phyloP scores from a whole-genome alignment of 345 rosid genomes.

The Luvunga scandens region DNA sequence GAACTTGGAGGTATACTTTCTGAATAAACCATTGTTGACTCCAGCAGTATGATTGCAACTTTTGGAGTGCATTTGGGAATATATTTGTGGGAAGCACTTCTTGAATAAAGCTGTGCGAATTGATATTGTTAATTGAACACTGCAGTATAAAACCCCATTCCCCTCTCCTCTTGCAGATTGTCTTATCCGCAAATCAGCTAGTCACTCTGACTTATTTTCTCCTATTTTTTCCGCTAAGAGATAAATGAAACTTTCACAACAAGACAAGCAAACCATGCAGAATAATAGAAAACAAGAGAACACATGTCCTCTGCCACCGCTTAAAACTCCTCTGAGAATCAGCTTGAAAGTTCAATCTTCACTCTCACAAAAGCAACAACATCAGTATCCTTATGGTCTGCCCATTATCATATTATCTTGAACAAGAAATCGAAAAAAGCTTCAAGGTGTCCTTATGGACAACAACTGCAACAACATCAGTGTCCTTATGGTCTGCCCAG shows the following conservation, averaged over 20 bases:
- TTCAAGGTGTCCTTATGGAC: constrained; percentile 27
- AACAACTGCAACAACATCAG: constrained; percentile 3
- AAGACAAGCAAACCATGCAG: not conserved
- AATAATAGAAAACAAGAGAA: not conserved
- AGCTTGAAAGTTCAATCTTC: not conserved
- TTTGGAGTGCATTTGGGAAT: not conserved
- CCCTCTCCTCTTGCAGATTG: too few relatives aligned
- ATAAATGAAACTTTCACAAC: too few relatives aligned
- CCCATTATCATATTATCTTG: constrained; percentile 55
- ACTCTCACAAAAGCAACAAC: not conserved
- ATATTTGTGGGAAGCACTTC: not conserved
- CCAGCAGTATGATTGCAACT: constrained; percentile 35
- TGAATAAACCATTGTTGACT: constrained; percentile 36
- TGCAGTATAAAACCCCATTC: too few relatives aligned
- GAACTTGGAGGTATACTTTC: constrained; percentile 51
- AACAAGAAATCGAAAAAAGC: constrained; percentile 37
- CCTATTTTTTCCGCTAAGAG: not conserved
- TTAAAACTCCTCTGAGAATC: not conserved
- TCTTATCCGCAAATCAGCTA: too few relatives aligned
- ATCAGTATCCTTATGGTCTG: constrained; percentile 60
- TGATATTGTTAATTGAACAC: too few relatives aligned
- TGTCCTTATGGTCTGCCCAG: constrained; percentile 71
- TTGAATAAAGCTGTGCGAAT: not conserved
- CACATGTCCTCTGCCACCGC: too few relatives aligned
- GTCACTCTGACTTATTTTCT: not conserved